phyloP scores from a whole-genome alignment of 257 asterid genomes.

The Solanum ahanhuiri region DNA sequence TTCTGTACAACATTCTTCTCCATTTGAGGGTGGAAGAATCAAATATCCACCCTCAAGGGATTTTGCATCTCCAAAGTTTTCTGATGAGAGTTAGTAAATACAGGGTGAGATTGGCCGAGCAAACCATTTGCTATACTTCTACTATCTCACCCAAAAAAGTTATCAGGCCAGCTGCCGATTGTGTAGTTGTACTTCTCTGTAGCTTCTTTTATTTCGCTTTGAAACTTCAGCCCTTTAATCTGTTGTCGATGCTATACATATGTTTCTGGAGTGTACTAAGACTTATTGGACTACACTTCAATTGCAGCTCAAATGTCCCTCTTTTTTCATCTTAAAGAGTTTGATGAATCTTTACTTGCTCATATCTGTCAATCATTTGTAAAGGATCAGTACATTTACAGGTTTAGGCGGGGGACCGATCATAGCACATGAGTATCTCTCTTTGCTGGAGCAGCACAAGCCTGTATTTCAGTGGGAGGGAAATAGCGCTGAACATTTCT shows the following conservation, averaged over 20 bases:
- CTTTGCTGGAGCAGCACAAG: slow-evolving; percentile 66
- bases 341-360: not conserved
- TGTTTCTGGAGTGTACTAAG: not conserved
- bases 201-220: not conserved
- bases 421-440: slow-evolving; percentile 59
- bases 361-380: not conserved
- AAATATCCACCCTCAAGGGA: too few species aligned
- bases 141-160: not conserved
- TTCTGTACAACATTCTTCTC: too few species aligned
- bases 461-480: slow-evolving; percentile 81
- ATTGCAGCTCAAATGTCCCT: not conserved
- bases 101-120: too few species aligned
- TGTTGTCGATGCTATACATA: not conserved
- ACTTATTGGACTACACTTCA: not conserved
- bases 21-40: too few species aligned
- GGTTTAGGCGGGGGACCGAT: slow-evolving; percentile 90
- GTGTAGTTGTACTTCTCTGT: not conserved
- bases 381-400: slow-evolving; percentile 10
- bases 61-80: too few species aligned
- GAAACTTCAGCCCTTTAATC: not conserved
- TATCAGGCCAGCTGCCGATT: not conserved
- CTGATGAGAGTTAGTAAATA: too few species aligned
- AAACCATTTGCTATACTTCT: not conserved
- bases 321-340: not conserved
- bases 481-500: slow-evolving; percentile 86